Conservation (phyloP, 2,329 filamentous ascomycete genomes). For the Leptographium wingfieldii region DNA sequence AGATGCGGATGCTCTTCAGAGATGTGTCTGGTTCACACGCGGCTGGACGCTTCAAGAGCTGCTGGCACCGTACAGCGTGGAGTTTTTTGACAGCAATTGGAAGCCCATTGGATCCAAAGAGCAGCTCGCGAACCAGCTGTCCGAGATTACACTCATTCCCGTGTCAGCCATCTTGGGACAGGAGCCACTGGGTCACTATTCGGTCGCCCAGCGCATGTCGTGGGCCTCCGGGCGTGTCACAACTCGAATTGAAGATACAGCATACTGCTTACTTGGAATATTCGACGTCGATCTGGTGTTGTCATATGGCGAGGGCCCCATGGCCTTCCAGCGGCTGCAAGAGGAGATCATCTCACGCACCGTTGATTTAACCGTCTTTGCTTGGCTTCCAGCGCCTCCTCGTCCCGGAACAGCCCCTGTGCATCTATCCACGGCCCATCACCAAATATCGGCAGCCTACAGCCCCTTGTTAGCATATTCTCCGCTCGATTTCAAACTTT, state of each 20-base stretch:
- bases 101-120: conserved; percentile 5
- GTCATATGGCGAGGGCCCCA: conserved; percentile 12
- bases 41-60: conserved; percentile 14
- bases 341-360: conserved; percentile 6
- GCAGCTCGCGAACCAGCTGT: not conserved
- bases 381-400: not conserved
- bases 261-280: conserved; percentile 12
- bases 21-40: conserved; percentile 10
- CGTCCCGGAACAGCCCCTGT: no score
- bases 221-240: conserved; percentile 12
- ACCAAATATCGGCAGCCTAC: not conserved
- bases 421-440: no score
- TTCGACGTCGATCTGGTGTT: conserved; percentile 11
- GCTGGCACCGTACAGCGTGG: conserved; percentile 7
- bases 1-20: not conserved
- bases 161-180: not conserved
- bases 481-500: not conserved
- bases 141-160: conserved; percentile 8
- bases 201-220: conserved; percentile 9
- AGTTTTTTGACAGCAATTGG: conserved; percentile 10
- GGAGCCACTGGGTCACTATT: not conserved
- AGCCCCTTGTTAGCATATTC: not conserved
- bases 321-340: conserved; percentile 11
- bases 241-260: conserved; percentile 10
- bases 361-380: conserved; percentile 8